Evolutionary conservation across 2,329 filamentous ascomycete genomes (phyloP).

Genomic region (Sarocladium oryzae): DNA sequence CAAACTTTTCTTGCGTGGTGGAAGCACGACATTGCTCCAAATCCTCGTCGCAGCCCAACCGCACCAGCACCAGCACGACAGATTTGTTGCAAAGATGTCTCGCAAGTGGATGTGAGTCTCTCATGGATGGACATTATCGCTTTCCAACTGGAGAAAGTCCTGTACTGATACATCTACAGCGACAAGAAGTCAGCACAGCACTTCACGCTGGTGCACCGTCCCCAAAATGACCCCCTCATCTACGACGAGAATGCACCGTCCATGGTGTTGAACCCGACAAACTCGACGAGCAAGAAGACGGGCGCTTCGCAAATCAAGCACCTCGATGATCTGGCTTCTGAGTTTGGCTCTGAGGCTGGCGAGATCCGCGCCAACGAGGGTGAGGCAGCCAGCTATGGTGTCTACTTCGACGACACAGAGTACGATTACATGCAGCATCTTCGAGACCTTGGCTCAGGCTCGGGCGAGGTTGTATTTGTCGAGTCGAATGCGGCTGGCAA

Average conservation of each 20-base stretch:
- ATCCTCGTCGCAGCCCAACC: neutral
- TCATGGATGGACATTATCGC: too few relatives aligned
- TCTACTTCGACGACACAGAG: conserved; percentile 90
- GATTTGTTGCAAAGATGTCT: conserved; percentile 17
- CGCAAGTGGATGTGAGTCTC: conserved; percentile 59
- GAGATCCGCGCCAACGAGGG: conserved; percentile 82
- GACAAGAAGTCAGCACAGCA: conserved; percentile 90
- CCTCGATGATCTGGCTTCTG: conserved; percentile 67
- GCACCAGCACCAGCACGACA: neutral
- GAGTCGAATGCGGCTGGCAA: conserved; percentile 60
- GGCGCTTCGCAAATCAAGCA: conserved; percentile 49
- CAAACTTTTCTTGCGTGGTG: conserved; percentile 11
- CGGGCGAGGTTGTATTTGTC: conserved; percentile 73
- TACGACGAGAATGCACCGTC: conserved; percentile 84
- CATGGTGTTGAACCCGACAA: conserved; percentile 76
- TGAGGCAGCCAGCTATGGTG: conserved; percentile 87
- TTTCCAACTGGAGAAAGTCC: neutral
- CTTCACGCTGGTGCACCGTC: conserved; percentile 90
- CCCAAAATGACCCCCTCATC: conserved; percentile 95
- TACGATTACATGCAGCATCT: conserved; percentile 99
- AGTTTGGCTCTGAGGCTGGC: conserved; percentile 62
- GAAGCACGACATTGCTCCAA: neutral
- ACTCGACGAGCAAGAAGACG: conserved; percentile 24
- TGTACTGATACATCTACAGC: conserved; percentile 26
- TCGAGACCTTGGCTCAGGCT: conserved; percentile 70